These are phyloP conservation scores for Antitrichia curtipendula DNA, from an alignment of 225 moss, liverwort and hornwort genomes.

Conservation along the genomic window DNA sequence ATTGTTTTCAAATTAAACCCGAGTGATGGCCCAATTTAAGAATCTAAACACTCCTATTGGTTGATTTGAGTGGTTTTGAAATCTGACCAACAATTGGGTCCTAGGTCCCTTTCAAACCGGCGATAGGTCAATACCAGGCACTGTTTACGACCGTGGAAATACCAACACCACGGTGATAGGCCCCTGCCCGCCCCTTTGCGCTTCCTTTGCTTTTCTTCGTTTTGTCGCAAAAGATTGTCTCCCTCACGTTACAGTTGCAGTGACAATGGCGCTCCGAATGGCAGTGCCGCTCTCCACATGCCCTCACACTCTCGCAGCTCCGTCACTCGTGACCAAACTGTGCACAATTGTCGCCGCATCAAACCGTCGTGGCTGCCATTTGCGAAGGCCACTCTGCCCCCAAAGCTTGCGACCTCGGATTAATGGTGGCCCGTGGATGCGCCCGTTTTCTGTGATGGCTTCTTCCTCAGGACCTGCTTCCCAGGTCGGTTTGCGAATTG, in stretches of 20 bases:
- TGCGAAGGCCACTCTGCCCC: neutral
- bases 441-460: constrained; percentile 1
- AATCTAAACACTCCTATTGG: too few relatives aligned
- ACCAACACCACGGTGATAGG: neutral
- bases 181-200: neutral
- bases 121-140: neutral
- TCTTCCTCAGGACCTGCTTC: constrained; percentile 21
- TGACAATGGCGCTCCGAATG: constrained; percentile 30
- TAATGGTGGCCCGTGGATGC: neutral
- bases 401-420: neutral
- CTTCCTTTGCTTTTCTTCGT: neutral
- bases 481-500: constrained; percentile 10
- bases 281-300: constrained; percentile 10
- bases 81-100: too few relatives aligned
- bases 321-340: neutral
- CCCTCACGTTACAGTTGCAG: neutral
- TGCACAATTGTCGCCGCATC: neutral
- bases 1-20: too few relatives aligned
- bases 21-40: too few relatives aligned
- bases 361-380: neutral
- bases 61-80: too few relatives aligned
- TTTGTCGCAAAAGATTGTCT: neutral
- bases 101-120: too few relatives aligned
- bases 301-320: neutral
- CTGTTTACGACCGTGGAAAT: neutral